Percentiles rank a stretch among this genome's conserved stretches.
Evolutionary conservation across 2,329 filamentous ascomycete genomes (phyloP).

Genomic region (Daldinia eschscholtzii): DNA sequence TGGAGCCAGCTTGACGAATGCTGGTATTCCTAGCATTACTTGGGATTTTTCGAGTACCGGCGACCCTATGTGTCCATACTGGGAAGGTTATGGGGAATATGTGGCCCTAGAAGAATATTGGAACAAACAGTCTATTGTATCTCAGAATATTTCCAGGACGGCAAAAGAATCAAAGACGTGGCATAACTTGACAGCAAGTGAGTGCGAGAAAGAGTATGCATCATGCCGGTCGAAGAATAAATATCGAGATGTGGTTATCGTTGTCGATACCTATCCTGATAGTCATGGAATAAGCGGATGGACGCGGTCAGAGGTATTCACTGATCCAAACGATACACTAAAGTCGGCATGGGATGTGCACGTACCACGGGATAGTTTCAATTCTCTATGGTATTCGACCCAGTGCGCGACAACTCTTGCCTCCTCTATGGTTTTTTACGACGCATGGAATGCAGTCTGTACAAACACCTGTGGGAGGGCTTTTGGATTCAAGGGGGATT

Average conservation of each 20-base stretch:
- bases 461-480: background rate
- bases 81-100: background rate
- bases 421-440: background rate
- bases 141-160: background rate
- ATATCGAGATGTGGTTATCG: background rate
- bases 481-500: background rate
- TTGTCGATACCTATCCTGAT: background rate
- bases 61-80: background rate
- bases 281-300: background rate
- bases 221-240: background rate
- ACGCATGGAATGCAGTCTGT: background rate
- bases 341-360: background rate
- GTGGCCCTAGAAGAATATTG: slow-evolving; percentile 5
- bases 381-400: slow-evolving; percentile 4
- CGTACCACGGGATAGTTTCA: background rate
- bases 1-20: slow-evolving; percentile 18
- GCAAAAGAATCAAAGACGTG: background rate
- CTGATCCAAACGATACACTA: background rate
- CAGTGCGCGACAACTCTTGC: background rate
- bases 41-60: background rate
- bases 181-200: background rate
- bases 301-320: background rate
- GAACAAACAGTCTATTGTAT: background rate
- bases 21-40: background rate
- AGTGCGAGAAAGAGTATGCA: background rate